Evolutionary conservation across 306 rosid genomes (phyloP).

Genomic region (Myrica gale): DNA sequence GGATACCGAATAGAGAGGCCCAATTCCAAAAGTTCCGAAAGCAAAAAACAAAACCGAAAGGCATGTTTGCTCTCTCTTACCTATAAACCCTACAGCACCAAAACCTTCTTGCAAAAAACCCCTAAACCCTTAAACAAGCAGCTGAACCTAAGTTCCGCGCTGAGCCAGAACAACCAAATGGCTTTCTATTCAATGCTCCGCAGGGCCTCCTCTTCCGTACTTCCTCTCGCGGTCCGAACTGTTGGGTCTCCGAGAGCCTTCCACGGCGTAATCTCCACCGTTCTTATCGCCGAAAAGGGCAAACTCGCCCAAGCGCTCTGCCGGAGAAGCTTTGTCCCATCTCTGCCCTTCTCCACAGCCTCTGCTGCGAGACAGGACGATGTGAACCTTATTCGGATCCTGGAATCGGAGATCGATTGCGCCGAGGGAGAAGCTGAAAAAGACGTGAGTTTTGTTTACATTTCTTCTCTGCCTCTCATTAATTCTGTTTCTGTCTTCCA

Average conservation of each 20-base stretch:
- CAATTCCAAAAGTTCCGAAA: no score
- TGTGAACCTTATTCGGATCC: constrained; percentile 34
- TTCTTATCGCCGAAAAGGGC: constrained; percentile 22
- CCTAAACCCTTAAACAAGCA: constrained; percentile 15
- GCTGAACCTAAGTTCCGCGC: background rate
- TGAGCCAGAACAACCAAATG: constrained; percentile 35
- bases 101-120: no score
- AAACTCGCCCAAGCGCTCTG: constrained; percentile 23
- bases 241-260: constrained; percentile 43
- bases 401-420: constrained; percentile 58
- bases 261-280: constrained; percentile 40
- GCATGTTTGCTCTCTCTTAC: no score
- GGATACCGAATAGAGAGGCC: no score
- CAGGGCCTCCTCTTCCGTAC: constrained; percentile 45
- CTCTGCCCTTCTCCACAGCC: constrained; percentile 42
- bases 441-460: constrained; percentile 14
- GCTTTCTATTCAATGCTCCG: constrained; percentile 61
- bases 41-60: no score
- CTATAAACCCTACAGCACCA: no score
- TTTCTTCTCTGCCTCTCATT: background rate
- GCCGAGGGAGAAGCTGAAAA: constrained; percentile 37
- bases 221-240: constrained; percentile 47
- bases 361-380: constrained; percentile 36
- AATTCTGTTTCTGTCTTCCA: background rate
- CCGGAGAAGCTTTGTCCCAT: constrained; percentile 33